Evolutionary conservation across 2,329 filamentous ascomycete species (phyloP), one percentile per base, ranked within the genome.

Genomic region (Cytospora chrysosperma): DNA sequence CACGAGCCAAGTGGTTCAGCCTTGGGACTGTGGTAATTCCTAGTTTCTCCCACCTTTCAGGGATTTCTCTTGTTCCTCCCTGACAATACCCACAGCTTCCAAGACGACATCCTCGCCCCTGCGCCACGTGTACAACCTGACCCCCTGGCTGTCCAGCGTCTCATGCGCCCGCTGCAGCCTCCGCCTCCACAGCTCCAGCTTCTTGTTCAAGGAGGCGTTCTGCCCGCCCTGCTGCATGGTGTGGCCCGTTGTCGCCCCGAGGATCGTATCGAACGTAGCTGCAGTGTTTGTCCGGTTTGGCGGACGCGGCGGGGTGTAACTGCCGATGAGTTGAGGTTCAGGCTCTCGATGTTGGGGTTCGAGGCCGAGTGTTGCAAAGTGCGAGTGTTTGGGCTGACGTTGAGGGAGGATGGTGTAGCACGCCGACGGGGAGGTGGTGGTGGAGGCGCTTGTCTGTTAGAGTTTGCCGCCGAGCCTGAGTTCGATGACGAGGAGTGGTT

Each of bases 81-180:
- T 81, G 4, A 92, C 85, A 63, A 93, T 81, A 17, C 81, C 84
- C 59, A 87, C 80, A 3, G 89, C 87, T 73, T 91, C 88, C 0
- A 79, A 79, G 62, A 85, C 79, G 9, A 91, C 88, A 76, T 95
- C 91, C 30, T 81, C 79, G 0, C 91, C 91, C 13, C 82, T 83
- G 50, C 89, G 81, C 91, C 91, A 95, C 24, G 84, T 91, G 67
- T 90, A 85, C 40, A 95, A 72, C 67, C 82, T 77, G 0, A 95
- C 88, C 4, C 88, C 88, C 47, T 87, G 78, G 6, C 79, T 77
- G n/a, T 85, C 84, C 12, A 94, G 79, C 47, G 78, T 75, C 50
- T 80, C 78, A 67, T 89, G 86, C 4, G 91, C 90, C 52, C 85
- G 78, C 50, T 82, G 82, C 77, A 91, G 85, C 49, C 91, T 78